Conservation (phyloP, 2,329 filamentous ascomycete species). For the Penicillium crustosum region DNA sequence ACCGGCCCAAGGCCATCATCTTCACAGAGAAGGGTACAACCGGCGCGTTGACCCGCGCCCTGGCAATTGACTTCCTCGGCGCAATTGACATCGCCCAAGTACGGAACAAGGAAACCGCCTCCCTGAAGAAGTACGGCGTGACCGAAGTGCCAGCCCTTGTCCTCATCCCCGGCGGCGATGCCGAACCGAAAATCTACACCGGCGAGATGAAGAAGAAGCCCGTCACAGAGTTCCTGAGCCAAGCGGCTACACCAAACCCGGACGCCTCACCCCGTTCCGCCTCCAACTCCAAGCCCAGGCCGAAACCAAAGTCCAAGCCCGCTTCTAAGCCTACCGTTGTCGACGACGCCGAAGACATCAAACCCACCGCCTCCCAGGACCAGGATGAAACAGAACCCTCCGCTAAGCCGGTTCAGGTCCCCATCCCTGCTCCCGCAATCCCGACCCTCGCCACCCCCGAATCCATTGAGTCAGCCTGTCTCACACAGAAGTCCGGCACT, state of each 20-base stretch:
- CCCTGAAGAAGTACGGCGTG: slow-evolving; percentile 73
- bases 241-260: slow-evolving; percentile 75
- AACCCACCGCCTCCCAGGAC: slow-evolving; percentile 52
- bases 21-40: slow-evolving; percentile 93
- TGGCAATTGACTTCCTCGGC: slow-evolving; percentile 89
- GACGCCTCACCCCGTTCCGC: slow-evolving; percentile 53
- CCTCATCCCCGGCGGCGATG: slow-evolving; percentile 69
- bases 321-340: slow-evolving; percentile 50
- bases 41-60: slow-evolving; percentile 74
- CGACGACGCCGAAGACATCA: slow-evolving; percentile 35
- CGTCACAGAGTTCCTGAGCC: slow-evolving; percentile 78
- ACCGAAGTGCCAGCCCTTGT: slow-evolving; percentile 76
- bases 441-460: slow-evolving; percentile 62
- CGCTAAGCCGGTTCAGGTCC: slow-evolving; percentile 48
- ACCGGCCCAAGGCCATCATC: slow-evolving; percentile 78
- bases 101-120: slow-evolving; percentile 72
- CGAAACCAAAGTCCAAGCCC: slow-evolving; percentile 48
- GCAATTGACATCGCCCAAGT: slow-evolving; percentile 78
- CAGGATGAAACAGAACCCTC: slow-evolving; percentile 31
- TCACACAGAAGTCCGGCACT: slow-evolving; percentile 72
- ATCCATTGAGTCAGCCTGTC: slow-evolving; percentile 68
- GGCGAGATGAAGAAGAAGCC: slow-evolving; percentile 83
- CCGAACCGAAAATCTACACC: slow-evolving; percentile 70
- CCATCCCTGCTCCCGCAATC: slow-evolving; percentile 62
- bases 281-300: slow-evolving; percentile 39